A percentile compares a stretch with the other conserved stretches of the same genome.
These are phyloP conservation scores for Aspergillus uvarum DNA, from an alignment of 2,329 filamentous ascomycete genomes.

Conservation along the genomic window DNA sequence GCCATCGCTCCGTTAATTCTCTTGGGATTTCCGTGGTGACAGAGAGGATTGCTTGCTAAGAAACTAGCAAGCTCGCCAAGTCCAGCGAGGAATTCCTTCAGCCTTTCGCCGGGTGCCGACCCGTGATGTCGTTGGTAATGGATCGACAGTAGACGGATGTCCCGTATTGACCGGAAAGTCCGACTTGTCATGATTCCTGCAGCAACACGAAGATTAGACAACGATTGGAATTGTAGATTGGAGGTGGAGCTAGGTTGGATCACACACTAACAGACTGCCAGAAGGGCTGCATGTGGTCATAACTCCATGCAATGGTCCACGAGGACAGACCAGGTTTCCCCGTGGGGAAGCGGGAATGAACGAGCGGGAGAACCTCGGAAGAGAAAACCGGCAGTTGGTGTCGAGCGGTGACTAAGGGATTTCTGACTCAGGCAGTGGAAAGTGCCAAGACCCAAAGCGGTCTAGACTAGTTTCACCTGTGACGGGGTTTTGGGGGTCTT, in stretches of 20 bases:
- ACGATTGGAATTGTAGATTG: background rate
- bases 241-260: background rate
- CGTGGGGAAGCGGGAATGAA: background rate
- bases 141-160: background rate
- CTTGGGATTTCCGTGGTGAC: background rate
- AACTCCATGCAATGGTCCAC: background rate
- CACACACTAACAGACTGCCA: background rate
- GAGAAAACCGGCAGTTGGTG: background rate
- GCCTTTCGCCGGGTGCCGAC: background rate
- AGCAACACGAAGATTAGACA: background rate
- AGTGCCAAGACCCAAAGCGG: background rate
- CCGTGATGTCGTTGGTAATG: background rate
- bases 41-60: background rate
- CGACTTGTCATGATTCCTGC: background rate
- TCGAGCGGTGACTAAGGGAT: background rate
- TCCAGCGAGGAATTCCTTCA: background rate
- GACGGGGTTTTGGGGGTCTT: background rate
- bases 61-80: background rate
- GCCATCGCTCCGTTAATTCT: background rate
- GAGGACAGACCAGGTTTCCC: background rate
- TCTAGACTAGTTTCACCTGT: background rate
- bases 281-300: background rate
- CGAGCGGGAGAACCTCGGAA: background rate
- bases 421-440: background rate
- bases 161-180: background rate